Base-by-base conservation (phyloP, 257 asterid species). In the Parsonsia alboflavescens region DNA sequence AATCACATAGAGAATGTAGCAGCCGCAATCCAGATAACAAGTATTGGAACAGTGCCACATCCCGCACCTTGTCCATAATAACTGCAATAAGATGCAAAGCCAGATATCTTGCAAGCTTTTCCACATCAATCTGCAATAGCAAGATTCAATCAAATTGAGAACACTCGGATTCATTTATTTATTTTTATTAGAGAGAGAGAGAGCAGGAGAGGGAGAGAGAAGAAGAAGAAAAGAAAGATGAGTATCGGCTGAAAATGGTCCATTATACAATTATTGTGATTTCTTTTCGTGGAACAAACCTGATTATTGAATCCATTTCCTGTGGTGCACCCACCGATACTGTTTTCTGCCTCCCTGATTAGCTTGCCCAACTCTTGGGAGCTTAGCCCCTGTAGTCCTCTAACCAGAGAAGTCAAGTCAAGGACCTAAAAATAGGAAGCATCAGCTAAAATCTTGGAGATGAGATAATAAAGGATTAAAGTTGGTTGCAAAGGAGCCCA, bases 51-150 rank as follows among this genome's bases (percentile, higher is more conserved):
- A 90, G 84, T 75, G 86, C 77, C 80, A 84, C 82, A 80, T 91
- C 94, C 76, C 89, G 83, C 80, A 86, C 89, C 86, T 96, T 89
- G 71, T 87, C 91, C 89, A 88, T 87, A 71, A 89, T 80, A 86
- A 86, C 96, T 61, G 98, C 86, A 78, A 93, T 88, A 62, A 95
- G 95, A 89, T 95, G 99, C 78, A 90, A 86, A 59, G 97, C 86
- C 70, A 95, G 97, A 86, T 85, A 78, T 82, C 96, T 88, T 33
- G 93, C 96, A 79, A 95, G 90, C 71, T 80, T 87, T 81, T 89
- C 96, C 80, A 86, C 83, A 66, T 90, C 97, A 82, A 92, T 88
- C 98, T 92, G 92, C 83, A 87, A 73, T 39, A 70, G 73, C 58
- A 77, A 77, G 56, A 76, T 48, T 68, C 70, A 59, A 50, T 76